A percentile compares a stretch with the other conserved stretches of the same genome.
Conservation (phyloP, 1,139 yeast species). For the Yamadazyma epiphylla region DNA sequence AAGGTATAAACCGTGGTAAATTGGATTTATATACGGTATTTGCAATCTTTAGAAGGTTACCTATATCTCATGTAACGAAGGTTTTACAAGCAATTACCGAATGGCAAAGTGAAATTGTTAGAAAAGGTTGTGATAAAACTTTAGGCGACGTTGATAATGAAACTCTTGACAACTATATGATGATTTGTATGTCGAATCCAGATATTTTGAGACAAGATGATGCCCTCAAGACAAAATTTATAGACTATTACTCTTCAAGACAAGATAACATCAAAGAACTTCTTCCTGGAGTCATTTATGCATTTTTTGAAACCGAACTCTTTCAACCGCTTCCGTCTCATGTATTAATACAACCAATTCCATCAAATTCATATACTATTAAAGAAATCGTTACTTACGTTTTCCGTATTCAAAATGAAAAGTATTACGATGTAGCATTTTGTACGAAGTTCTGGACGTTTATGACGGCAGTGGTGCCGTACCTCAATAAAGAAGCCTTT, state of each 20-base stretch:
- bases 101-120: too few species aligned
- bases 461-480: slow-evolving; percentile 35
- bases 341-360: slow-evolving; percentile 5
- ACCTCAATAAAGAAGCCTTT: slow-evolving; percentile 35
- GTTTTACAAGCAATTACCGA: slow-evolving; percentile 46
- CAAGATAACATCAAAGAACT: too few species aligned
- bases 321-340: neutral
- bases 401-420: slow-evolving; percentile 50
- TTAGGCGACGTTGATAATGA: too few species aligned
- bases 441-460: slow-evolving; percentile 55
- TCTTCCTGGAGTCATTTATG: slow-evolving; percentile 48
- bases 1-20: slow-evolving; percentile 50
- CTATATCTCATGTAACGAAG: slow-evolving; percentile 43
- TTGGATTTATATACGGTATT: slow-evolving; percentile 50
- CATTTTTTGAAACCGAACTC: slow-evolving; percentile 50
- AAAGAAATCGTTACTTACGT: slow-evolving; percentile 55
- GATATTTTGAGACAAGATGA: slow-evolving; percentile 35
- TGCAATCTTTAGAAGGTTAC: slow-evolving; percentile 46
- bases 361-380: slow-evolving; percentile 7
- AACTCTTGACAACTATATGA: slow-evolving; percentile 2
- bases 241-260: slow-evolving; percentile 3
- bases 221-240: slow-evolving; percentile 27
- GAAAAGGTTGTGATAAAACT: slow-evolving; percentile 1
- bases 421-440: slow-evolving; percentile 36
- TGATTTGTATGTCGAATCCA: slow-evolving; percentile 32